Evolutionary conservation across 495 filamentous ascomycete genomes (phyloP).

Genomic region (Aspergillus avenaceus): DNA sequence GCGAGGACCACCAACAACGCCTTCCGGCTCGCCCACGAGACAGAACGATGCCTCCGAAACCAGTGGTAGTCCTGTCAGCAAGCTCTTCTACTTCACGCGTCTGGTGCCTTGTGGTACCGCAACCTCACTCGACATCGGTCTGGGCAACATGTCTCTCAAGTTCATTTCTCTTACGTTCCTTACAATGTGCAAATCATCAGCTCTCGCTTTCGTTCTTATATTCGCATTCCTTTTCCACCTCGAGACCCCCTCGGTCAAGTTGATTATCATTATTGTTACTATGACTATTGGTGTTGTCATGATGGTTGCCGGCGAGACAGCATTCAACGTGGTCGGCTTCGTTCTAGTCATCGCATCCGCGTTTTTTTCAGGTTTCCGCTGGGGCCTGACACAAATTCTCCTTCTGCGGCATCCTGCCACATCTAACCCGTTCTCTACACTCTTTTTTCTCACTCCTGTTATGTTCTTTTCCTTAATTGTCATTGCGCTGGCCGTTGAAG

Average conservation of each 20-base stretch:
- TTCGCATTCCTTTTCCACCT: conserved; percentile 96
- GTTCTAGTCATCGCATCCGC: conserved; percentile 86
- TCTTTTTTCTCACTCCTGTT: conserved; percentile 93
- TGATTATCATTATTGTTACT: conserved; percentile 80
- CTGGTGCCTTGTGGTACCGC: conserved; percentile 91
- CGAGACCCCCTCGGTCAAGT: conserved; percentile 77
- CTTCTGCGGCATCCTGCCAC: conserved; percentile 93
- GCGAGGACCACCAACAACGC: conserved; percentile 40
- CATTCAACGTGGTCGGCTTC: conserved; percentile 86
- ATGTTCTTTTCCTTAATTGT: conserved; percentile 85
- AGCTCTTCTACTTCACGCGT: conserved; percentile 84
- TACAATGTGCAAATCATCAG: conserved; percentile 99
- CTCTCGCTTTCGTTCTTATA: conserved; percentile 87
- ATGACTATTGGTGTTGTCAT: conserved; percentile 96
- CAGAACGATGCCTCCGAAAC: conserved; percentile 33
- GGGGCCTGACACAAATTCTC: conserved; percentile 94
- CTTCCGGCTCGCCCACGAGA: conserved; percentile 47
- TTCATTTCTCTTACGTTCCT: conserved; percentile 97
- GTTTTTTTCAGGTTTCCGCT: conserved; percentile 95
- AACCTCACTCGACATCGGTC: conserved; percentile 91
- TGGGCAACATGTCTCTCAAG: conserved; percentile 92
- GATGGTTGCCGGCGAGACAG: conserved; percentile 98
- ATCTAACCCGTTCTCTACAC: conserved; percentile 91
- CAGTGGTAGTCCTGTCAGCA: conserved; percentile 70
- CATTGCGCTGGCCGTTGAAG: conserved; percentile 85